phyloP scores from a whole-genome alignment of 176 grass and related monocot species.

The Themeda triandra region DNA sequence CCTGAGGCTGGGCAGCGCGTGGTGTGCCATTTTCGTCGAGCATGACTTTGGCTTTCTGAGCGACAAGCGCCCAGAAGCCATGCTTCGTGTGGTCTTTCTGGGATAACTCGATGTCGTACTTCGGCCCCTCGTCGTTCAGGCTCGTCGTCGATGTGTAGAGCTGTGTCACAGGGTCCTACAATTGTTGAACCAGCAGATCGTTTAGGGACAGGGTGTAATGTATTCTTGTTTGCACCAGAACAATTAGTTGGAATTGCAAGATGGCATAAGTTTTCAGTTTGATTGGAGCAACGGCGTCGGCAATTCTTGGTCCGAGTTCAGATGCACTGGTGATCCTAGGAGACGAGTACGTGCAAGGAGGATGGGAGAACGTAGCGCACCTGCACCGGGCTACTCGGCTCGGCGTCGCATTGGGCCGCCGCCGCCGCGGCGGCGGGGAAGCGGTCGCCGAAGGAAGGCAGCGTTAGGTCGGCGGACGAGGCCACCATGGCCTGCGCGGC shows the following conservation, averaged over 20 bases:
- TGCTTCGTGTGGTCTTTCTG: constrained; percentile 38
- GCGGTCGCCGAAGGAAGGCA: background rate
- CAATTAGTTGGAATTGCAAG: background rate
- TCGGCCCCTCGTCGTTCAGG: constrained; percentile 25
- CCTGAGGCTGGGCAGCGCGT: background rate
- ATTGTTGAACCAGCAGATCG: background rate
- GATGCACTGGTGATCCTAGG: background rate
- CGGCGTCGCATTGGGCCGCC: background rate
- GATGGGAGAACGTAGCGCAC: background rate
- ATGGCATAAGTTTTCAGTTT: background rate
- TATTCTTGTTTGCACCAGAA: background rate
- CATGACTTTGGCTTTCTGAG: constrained; percentile 62
- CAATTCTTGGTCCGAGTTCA: background rate
- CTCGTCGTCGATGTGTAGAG: constrained; percentile 42
- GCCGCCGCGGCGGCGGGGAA: background rate
- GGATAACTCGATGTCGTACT: background rate
- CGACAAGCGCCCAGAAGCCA: constrained; percentile 64
- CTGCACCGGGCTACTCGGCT: background rate
- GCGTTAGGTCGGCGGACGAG: constrained; percentile 13
- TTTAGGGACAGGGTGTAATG: background rate
- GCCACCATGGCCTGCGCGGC: background rate
- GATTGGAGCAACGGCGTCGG: background rate
- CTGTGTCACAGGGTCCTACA: constrained; percentile 44
- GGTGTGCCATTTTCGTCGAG: constrained; percentile 57
- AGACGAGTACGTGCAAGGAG: background rate